These are phyloP conservation scores for Boletales sp. DNA, from an alignment of 768 basidiomycete species.

Conservation along the genomic window DNA sequence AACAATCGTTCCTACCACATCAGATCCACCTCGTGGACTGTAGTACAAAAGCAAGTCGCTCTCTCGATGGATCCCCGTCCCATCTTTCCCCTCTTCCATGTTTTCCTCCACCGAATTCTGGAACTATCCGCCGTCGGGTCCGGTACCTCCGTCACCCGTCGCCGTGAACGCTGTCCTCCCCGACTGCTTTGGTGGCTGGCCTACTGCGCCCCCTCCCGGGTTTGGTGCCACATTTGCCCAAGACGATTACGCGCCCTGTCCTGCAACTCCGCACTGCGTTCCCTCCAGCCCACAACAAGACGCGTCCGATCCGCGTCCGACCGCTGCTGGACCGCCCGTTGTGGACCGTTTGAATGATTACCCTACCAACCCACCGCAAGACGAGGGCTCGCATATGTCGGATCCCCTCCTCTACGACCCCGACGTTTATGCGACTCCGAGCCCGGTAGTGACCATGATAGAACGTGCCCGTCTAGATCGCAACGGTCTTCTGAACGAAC, in stretches of 20 bases:
- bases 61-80: not conserved
- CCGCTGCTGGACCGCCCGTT: not conserved
- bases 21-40: not conserved
- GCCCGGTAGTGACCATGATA: conserved; percentile 11
- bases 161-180: not conserved
- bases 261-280: conserved; percentile 7
- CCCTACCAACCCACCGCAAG: not conserved
- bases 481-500: not conserved
- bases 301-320: not conserved
- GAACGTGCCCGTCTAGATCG: conserved; percentile 5
- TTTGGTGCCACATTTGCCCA: not conserved
- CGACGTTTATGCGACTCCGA: conserved; percentile 10
- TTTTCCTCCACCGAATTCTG: too few relatives aligned
- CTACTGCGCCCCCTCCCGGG: conserved; percentile 2
- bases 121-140: not conserved
- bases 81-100: not conserved
- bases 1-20: too few relatives aligned
- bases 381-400: not conserved
- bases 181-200: not conserved
- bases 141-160: conserved; percentile 7
- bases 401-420: not conserved
- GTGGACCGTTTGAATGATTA: not conserved
- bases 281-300: not conserved
- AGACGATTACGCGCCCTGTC: conserved; percentile 13
- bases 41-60: conserved; percentile 12